Conservation (phyloP, 441 rosid genomes). For the Erodium trifolium region DNA sequence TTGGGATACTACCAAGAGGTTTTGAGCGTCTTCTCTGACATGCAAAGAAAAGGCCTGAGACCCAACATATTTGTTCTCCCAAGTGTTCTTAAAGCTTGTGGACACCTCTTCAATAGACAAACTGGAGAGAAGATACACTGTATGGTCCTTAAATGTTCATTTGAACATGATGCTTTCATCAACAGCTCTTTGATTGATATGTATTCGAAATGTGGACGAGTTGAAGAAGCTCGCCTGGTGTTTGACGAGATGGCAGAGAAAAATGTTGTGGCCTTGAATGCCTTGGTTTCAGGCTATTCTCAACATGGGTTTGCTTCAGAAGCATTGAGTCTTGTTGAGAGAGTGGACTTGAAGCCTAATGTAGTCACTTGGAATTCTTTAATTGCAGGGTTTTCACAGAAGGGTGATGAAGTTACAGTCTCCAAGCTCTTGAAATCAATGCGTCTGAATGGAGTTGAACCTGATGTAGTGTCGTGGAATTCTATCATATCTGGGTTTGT, state of each 20-base stretch:
- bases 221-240: conserved; percentile 36
- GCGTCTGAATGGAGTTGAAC: conserved; percentile 38
- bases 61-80: conserved; percentile 53
- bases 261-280: too few relatives aligned
- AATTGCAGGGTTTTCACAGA: conserved; percentile 48
- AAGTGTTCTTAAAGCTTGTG: conserved; percentile 65
- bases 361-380: too few relatives aligned
- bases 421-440: conserved; percentile 41
- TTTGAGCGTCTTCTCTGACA: conserved; percentile 33
- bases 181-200: conserved; percentile 59
- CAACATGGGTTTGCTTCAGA: conserved; percentile 4
- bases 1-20: conserved; percentile 44
- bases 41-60: conserved; percentile 40
- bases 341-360: conserved; percentile 15
- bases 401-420: conserved; percentile 39
- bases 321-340: conserved; percentile 49
- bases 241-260: conserved; percentile 31
- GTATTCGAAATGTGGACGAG: conserved; percentile 57
- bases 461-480: conserved; percentile 78
- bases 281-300: too few relatives aligned
- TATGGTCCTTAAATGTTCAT: conserved; percentile 35
- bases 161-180: conserved; percentile 51
- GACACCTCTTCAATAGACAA: conserved; percentile 34
- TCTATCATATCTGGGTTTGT: conserved; percentile 69
- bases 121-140: conserved; percentile 52